Conservation (phyloP, 2,329 filamentous ascomycete species). For the Blastomyces parvus region DNA sequence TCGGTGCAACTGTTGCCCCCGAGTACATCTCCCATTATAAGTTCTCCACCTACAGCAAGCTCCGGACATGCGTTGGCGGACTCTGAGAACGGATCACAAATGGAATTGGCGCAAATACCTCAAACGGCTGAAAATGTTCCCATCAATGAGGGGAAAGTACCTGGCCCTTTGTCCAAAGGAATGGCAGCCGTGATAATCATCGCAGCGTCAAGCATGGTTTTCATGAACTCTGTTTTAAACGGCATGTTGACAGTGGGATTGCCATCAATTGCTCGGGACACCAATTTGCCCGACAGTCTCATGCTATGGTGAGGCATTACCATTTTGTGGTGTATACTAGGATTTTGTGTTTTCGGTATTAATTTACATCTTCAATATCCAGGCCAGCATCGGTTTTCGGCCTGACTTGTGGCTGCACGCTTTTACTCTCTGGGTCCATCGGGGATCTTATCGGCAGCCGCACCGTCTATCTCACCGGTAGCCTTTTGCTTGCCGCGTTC, state of each 20-base stretch:
- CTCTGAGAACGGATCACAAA: neutral
- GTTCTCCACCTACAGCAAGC: neutral
- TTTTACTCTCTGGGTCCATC: slow-evolving; percentile 41
- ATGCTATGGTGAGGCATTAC: slow-evolving; percentile 18
- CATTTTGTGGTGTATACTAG: neutral
- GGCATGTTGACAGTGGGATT: slow-evolving; percentile 20
- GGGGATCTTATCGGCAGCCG: slow-evolving; percentile 41
- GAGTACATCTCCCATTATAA: neutral
- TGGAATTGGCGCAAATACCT: neutral
- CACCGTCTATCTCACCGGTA: slow-evolving; percentile 39
- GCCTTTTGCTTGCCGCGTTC: slow-evolving; percentile 33
- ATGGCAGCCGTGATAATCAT: slow-evolving; percentile 14
- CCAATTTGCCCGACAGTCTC: slow-evolving; percentile 17
- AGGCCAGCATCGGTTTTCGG: slow-evolving; percentile 23
- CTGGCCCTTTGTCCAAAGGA: slow-evolving; percentile 2
- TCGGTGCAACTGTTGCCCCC: neutral
- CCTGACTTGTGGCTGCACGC: slow-evolving; percentile 39
- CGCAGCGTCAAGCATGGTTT: slow-evolving; percentile 16
- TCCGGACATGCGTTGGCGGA: neutral
- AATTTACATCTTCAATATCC: neutral
- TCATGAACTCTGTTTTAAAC: slow-evolving; percentile 16
- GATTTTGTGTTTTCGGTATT: neutral
- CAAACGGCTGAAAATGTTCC: neutral
- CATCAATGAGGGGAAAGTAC: neutral
- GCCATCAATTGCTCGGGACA: slow-evolving; percentile 19